Conservation (phyloP, 2,329 filamentous ascomycete species). For the Fusarium beomiforme region DNA sequence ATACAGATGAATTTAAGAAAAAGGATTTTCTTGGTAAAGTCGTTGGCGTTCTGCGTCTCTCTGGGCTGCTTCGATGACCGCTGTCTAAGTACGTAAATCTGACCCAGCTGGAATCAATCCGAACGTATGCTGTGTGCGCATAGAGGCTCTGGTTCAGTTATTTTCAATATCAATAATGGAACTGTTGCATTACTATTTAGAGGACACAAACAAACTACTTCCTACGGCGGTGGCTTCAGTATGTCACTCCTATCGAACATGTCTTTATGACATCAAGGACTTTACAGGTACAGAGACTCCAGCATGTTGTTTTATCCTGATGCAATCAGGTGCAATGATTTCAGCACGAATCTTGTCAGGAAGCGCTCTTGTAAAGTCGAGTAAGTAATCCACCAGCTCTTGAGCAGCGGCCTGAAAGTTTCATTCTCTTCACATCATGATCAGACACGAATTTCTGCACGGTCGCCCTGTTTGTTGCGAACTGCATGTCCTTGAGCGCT, state of each 20-base stretch:
- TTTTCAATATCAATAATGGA: background rate
- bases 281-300: background rate
- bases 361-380: too few species aligned
- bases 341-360: too few species aligned
- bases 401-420: too few species aligned
- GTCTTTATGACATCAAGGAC: background rate
- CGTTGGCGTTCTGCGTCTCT: background rate
- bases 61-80: too few species aligned
- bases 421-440: too few species aligned
- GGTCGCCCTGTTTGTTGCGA: background rate
- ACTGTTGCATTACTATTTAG: background rate
- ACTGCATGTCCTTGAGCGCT: too few species aligned
- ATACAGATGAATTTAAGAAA: fast-evolving
- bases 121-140: background rate
- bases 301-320: background rate
- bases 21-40: background rate
- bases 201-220: background rate
- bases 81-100: too few species aligned
- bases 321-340: too few species aligned
- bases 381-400: too few species aligned
- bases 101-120: too few species aligned
- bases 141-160: background rate
- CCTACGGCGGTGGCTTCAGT: background rate
- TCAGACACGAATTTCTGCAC: background rate
- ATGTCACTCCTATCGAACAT: background rate